phyloP scores from a whole-genome alignment of 2,329 filamentous ascomycete genomes.

The Aspergillus clavatus region DNA sequence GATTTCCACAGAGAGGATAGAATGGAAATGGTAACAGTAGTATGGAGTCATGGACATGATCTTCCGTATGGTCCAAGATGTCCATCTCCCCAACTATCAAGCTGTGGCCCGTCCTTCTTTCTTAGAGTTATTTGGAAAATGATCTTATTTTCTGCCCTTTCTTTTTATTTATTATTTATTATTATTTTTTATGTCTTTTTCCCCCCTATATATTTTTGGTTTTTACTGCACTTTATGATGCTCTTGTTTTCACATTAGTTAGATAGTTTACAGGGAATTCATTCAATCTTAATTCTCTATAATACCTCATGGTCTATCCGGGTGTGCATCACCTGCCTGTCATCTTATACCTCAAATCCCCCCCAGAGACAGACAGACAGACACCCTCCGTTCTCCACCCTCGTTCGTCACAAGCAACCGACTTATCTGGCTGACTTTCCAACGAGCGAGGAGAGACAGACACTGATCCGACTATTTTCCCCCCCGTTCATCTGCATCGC shows the following conservation, averaged over 20 bases:
- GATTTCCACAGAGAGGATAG: neutral
- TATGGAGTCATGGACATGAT: neutral
- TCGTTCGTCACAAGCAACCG: neutral
- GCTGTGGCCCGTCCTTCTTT: conserved; percentile 13
- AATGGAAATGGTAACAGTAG: neutral
- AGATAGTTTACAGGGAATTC: too few species aligned
- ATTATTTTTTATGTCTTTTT: too few species aligned
- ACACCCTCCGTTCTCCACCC: too few species aligned
- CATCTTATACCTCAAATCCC: conserved; percentile 3
- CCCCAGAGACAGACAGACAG: conserved; percentile 1
- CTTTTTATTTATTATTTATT: too few species aligned
- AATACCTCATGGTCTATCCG: conserved; percentile 3
- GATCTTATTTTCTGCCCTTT: neutral
- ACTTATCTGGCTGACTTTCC: neutral
- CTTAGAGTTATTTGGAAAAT: neutral
- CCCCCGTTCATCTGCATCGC: conserved; percentile 5
- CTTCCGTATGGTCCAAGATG: conserved; percentile 14
- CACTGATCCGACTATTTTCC: neutral
- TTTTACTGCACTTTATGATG: too few species aligned
- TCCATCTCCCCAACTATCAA: conserved; percentile 13
- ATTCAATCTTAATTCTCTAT: too few species aligned
- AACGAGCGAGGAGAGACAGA: neutral
- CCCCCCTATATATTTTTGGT: too few species aligned
- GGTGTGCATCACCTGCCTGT: conserved; percentile 8
- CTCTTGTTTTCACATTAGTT: too few species aligned